Conservation (phyloP, 306 rosid species). For the Cucumis melo region DNA sequence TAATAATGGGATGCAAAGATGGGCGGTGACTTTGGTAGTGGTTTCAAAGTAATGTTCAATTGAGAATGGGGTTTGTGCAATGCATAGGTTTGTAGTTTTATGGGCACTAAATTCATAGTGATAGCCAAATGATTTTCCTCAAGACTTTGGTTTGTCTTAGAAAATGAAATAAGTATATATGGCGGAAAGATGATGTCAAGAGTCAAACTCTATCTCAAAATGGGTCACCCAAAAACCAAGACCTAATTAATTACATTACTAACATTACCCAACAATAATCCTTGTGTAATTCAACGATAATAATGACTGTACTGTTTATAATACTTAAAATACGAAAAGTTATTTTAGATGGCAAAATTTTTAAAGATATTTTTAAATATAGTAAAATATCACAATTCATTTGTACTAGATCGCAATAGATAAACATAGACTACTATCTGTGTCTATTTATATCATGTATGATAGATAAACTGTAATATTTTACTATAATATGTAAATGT, state of each 20-base stretch:
- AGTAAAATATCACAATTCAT: too few relatives aligned
- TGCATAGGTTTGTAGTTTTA: background rate
- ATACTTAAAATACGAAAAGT: too few relatives aligned
- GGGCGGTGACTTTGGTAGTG: background rate
- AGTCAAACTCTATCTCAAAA: background rate
- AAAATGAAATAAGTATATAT: background rate
- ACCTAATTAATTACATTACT: background rate
- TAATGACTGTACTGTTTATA: too few relatives aligned
- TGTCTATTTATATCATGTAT: too few relatives aligned
- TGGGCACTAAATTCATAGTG: background rate
- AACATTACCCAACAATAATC: background rate
- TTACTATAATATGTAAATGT: too few relatives aligned
- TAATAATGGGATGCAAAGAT: background rate
- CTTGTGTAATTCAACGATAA: background rate
- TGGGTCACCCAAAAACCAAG: background rate
- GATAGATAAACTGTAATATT: too few relatives aligned
- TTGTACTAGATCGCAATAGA: too few relatives aligned
- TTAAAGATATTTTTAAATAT: too few relatives aligned
- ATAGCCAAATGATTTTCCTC: constrained; percentile 1
- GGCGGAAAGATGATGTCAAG: background rate
- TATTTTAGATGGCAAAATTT: too few relatives aligned
- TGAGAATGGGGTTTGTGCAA: background rate
- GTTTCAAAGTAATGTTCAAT: background rate
- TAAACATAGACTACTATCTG: too few relatives aligned
- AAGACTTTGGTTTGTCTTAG: background rate